phyloP scores from a whole-genome alignment of 2,329 filamentous ascomycete genomes.

The Colletotrichum lentis region DNA sequence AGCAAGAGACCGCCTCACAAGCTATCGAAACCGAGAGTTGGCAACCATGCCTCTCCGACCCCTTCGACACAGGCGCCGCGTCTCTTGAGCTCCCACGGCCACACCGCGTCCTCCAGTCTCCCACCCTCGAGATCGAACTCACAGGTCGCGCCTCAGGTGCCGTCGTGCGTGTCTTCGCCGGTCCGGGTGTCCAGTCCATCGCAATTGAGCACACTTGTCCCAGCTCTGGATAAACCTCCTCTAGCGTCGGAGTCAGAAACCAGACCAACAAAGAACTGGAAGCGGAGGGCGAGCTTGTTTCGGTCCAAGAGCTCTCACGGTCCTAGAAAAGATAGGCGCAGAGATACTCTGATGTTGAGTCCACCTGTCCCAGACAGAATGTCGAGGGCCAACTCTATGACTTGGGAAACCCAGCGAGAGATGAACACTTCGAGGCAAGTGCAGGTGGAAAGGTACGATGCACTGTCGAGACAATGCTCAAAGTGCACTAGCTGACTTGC shows the following conservation, averaged over 20 bases:
- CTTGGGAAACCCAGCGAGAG: constrained; percentile 34
- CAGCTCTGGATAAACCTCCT: background rate
- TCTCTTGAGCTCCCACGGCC: constrained; percentile 50
- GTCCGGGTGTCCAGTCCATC: constrained; percentile 16
- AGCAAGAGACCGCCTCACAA: constrained; percentile 53
- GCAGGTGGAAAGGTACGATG: constrained; percentile 36
- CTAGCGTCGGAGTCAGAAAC: constrained; percentile 17
- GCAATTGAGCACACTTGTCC: background rate
- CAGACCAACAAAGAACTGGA: constrained; percentile 31
- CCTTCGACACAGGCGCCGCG: constrained; percentile 45
- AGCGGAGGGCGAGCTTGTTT: constrained; percentile 36
- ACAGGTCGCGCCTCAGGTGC: background rate
- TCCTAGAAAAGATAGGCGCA: constrained; percentile 20
- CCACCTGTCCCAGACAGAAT: constrained; percentile 34
- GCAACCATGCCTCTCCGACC: constrained; percentile 47
- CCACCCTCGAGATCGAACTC: constrained; percentile 36
- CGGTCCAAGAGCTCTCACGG: constrained; percentile 38
- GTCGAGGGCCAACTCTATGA: constrained; percentile 39
- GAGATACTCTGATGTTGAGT: constrained; percentile 13
- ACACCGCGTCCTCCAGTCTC: constrained; percentile 44
- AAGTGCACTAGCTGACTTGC: constrained; percentile 15
- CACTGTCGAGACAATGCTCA: too few species aligned
- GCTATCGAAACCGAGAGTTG: constrained; percentile 60
- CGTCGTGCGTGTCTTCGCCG: constrained; percentile 25
- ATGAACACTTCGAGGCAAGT: constrained; percentile 38